Conservation (phyloP, 345 rosid genomes). For the Eucalyptus albens region DNA sequence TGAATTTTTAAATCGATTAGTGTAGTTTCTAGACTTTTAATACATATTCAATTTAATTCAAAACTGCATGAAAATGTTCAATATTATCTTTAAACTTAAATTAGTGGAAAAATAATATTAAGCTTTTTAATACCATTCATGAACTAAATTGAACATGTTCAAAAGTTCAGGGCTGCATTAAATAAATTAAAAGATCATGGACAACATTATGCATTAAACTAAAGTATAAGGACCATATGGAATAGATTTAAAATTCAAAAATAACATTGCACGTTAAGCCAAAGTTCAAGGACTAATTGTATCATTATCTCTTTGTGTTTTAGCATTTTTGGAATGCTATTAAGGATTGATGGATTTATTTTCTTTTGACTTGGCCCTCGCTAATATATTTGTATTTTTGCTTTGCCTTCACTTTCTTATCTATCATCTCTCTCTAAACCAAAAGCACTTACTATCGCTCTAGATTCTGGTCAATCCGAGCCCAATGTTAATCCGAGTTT, state of each 20-base stretch:
- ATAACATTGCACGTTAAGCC: background rate
- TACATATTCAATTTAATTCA: too few relatives aligned
- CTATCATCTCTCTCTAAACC: background rate
- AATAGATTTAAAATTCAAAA: too few relatives aligned
- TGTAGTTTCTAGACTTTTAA: too few relatives aligned
- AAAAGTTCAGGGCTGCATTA: rapidly evolving
- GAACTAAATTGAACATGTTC: too few relatives aligned
- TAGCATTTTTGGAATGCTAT: background rate
- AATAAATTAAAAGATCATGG: too few relatives aligned
- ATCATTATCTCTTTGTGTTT: background rate
- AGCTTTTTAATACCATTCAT: too few relatives aligned
- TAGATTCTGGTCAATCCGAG: background rate
- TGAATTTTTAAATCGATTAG: too few relatives aligned
- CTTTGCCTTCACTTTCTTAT: background rate
- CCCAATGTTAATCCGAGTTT: background rate
- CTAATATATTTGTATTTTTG: background rate
- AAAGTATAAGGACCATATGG: background rate
- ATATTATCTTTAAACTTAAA: background rate
- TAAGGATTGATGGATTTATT: background rate
- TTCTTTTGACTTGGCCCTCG: background rate
- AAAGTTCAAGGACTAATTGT: too few relatives aligned
- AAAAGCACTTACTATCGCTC: background rate
- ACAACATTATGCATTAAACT: too few relatives aligned
- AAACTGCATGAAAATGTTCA: rapidly evolving
- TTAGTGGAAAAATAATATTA: too few relatives aligned